These are phyloP conservation scores for Sclerotinia spermophila DNA, from an alignment of 2,329 filamentous ascomycete genomes.

Conservation along the genomic window DNA sequence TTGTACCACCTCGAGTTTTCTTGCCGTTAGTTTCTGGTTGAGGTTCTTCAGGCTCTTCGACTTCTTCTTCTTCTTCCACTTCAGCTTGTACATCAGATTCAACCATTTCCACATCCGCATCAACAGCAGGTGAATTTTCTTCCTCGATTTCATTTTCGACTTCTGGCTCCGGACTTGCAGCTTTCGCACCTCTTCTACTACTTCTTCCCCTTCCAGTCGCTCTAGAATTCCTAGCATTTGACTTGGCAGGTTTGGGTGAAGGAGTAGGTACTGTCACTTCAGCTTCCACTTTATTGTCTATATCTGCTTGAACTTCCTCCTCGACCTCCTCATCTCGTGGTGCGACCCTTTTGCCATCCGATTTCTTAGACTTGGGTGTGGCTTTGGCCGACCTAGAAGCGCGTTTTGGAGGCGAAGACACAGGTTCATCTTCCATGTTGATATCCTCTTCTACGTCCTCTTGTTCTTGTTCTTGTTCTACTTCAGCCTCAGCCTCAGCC, in stretches of 20 bases:
- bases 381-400: slow-evolving; percentile 1
- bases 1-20: neutral
- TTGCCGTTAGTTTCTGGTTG: neutral
- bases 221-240: slow-evolving; percentile 4
- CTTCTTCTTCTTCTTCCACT: slow-evolving; percentile 15
- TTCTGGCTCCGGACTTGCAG: neutral
- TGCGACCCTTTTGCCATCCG: neutral
- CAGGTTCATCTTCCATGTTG: slow-evolving; percentile 5
- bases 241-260: neutral
- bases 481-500: slow-evolving; percentile 7
- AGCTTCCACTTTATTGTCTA: neutral
- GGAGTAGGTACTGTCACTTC: neutral
- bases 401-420: neutral
- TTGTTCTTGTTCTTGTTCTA: slow-evolving; percentile 16
- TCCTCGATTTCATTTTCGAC: neutral
- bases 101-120: slow-evolving; percentile 10
- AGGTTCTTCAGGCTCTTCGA: neutral
- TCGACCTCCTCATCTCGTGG: slow-evolving; percentile 13
- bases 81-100: neutral
- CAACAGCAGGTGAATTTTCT: slow-evolving; percentile 25
- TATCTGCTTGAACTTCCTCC: slow-evolving; percentile 10
- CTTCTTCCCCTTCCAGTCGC: neutral
- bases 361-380: neutral
- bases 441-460: too few species aligned
- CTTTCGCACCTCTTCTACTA: neutral